Base-by-base conservation (phyloP, 2,329 filamentous ascomycete species). In the Boeremia lycopersici region DNA sequence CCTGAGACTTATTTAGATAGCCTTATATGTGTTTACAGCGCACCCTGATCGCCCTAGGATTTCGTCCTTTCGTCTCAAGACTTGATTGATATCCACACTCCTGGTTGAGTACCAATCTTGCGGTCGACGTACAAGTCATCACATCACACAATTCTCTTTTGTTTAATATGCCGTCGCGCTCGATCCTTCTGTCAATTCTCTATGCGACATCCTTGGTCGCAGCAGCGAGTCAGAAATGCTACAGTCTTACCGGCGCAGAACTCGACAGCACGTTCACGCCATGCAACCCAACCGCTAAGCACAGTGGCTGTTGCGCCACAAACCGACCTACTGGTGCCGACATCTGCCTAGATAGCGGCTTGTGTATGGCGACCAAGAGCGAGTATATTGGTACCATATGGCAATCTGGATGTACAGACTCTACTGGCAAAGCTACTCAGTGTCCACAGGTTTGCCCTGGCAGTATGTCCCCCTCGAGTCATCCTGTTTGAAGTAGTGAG, bases 321-420 rank as follows among this genome's bases (percentile, higher is more conserved):
- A 62, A 68, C 26, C 52, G 57, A 15, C 34, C 63, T 6, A 31
- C 57, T n/a, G 64, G 65, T 25, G 49, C 52, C 29, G 72, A 74
- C 38, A 56, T 74, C 10, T 74, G 72, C 35, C 55, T 74, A 33
- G 65, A 67, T 42, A 74, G 62, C 36, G 72, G 71, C 10, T 44
- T 74, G 17, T 74, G 72, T 46, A 70, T 74, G 71, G 67, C 66
- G 17, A 73, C 72, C 8, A 60, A 49, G 26, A 56, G 57, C 13
- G 55, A 62, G 43, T 66, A 57, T 26, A 61, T 73, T 49, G 72
- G 72, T 13, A 69, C 64, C 31, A 69, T 74, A 48, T 73, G 68
- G 63, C 68, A 72, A 35, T 55, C 48, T 51, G 72, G 69, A n/a
- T 74, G 72, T 63, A 74, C 72, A 31, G 72, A 74, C 58, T 46